Base-by-base conservation (phyloP, 768 basidiomycete genomes). In the Suillus paluster region DNA sequence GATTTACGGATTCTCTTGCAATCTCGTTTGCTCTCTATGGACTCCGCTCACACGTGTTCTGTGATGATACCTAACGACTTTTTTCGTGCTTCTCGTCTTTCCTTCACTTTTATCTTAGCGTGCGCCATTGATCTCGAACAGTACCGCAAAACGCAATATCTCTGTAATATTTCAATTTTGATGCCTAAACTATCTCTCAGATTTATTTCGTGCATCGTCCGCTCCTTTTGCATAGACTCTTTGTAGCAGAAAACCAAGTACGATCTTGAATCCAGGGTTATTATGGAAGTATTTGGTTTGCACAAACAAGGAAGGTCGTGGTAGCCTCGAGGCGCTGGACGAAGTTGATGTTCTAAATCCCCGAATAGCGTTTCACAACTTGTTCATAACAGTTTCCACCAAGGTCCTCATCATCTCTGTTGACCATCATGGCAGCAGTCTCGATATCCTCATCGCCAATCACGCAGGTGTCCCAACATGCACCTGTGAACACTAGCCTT, bases 401-500 rank as follows among this genome's bases (percentile, higher is more conserved):
- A 55, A 44, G 17, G 57, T 60, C 48, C 63, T 63, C 50, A 66
- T 67, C 70, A 49, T 57, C 62, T 45, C 42, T 67, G 52, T 64
- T 55, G 17, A 55, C 65, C 66, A 70, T 63, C 63, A 79, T 79
- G 78, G 79, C 78, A 50, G 74, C 77, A 38, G 70, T 71, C 36
- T 62, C 75, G 10, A 59, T 76, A 46, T 86, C 86, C 38, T 87
- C 89, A 63, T 81, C 81, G 54, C 82, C 82, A 48, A 84, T 84
- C 50, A 84, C 83, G 0, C 83, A 84, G 73, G 83, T 84, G 8
- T 81, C 83, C 3, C 87, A 89, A 64, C 73, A 74, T 46, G 80
- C 81, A 2, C 86, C 89, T 42, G 76, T 86, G 7, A 88, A 89
- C 68, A 82, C 86, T 14, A 88, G 86, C 68, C 78, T 94, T 38